Percentiles rank a stretch among this genome's conserved stretches.
Conservation (phyloP, 805 yeast species). For the Saturnispora dispora region DNA sequence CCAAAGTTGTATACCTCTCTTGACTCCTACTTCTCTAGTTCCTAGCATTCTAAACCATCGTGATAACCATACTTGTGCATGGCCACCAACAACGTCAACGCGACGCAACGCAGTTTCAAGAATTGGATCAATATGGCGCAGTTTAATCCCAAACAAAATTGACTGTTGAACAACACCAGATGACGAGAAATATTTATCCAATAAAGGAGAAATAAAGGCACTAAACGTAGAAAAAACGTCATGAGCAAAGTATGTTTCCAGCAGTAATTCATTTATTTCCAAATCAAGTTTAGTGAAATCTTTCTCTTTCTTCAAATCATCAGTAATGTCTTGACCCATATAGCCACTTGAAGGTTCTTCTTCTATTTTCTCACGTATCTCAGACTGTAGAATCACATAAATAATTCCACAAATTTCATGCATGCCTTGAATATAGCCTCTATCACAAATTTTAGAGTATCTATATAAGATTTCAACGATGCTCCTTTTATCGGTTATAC, state of each 20-base stretch:
- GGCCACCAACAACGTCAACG: slow-evolving; percentile 9
- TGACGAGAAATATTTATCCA: slow-evolving; percentile 33
- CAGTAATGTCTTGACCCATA: slow-evolving; percentile 11
- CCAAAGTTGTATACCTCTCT: slow-evolving; percentile 34
- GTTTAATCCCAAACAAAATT: slow-evolving; percentile 37
- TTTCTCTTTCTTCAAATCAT: slow-evolving; percentile 8
- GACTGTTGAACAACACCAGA: slow-evolving; percentile 35
- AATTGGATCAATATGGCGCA: slow-evolving; percentile 38
- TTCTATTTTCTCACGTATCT: slow-evolving; percentile 24
- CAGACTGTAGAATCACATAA: slow-evolving; percentile 32
- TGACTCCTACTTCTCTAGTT: slow-evolving; percentile 38
- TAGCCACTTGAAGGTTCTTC: slow-evolving; percentile 12
- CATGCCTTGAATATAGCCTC: slow-evolving; percentile 40
- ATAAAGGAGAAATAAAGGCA: slow-evolving; percentile 29
- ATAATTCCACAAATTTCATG: slow-evolving; percentile 47
- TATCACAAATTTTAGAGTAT: slow-evolving; percentile 39
- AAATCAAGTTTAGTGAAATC: slow-evolving; percentile 21
- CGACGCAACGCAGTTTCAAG: slow-evolving; percentile 11
- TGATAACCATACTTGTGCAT: slow-evolving; percentile 46
- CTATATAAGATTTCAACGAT: slow-evolving; percentile 37
- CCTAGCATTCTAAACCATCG: slow-evolving; percentile 40
- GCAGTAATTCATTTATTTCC: slow-evolving; percentile 32
- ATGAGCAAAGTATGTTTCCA: slow-evolving; percentile 27
- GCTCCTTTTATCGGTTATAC: slow-evolving; percentile 17
- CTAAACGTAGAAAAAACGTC: slow-evolving; percentile 31